These are phyloP conservation scores for Huntiella bhutanensis DNA, from an alignment of 2,329 filamentous ascomycete species.

Conservation along the genomic window DNA sequence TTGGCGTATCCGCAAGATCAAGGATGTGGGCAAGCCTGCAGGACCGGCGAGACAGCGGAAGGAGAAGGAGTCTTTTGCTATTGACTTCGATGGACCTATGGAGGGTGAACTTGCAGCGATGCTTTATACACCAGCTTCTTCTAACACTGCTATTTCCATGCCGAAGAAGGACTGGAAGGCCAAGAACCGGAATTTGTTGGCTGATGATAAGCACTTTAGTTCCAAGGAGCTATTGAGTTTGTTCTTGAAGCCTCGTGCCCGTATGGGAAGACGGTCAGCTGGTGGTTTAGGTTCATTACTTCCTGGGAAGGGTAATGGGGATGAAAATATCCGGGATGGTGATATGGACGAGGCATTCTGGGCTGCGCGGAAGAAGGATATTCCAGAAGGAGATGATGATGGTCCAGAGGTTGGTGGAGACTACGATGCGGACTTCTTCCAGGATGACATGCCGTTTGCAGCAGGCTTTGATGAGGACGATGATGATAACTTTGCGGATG, in stretches of 20 bases:
- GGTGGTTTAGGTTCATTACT: conserved; percentile 9
- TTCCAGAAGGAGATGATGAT: conserved; percentile 27
- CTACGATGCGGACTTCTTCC: conserved; percentile 96
- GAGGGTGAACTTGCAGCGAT: conserved; percentile 51
- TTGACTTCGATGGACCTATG: conserved; percentile 68
- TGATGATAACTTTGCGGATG: conserved; percentile 59
- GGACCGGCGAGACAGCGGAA: conserved; percentile 51
- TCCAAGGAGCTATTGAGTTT: conserved; percentile 74
- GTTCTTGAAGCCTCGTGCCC: conserved; percentile 87
- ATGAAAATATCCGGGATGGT: conserved; percentile 37
- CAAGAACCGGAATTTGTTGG: conserved; percentile 78
- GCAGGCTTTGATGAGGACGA: conserved; percentile 47
- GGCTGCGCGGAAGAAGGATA: conserved; percentile 50
- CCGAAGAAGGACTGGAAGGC: conserved; percentile 93
- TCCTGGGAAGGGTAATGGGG: conserved; percentile 21
- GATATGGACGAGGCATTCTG: conserved; percentile 95
- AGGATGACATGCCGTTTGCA: conserved; percentile 59
- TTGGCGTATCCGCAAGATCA: conserved; percentile 92
- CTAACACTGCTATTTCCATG: conserved; percentile 63
- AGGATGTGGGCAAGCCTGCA: conserved; percentile 49
- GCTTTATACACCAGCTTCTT: conserved; percentile 64
- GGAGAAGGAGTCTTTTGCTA: conserved; percentile 91
- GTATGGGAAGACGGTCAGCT: conserved; percentile 46
- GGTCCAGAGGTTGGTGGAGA: conserved; percentile 42
- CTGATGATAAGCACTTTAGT: conserved; percentile 97